Percentiles rank a stretch among this genome's conserved stretches.
These are phyloP conservation scores for Bauhinia variegata DNA, from an alignment of 306 rosid species.

Conservation along the genomic window DNA sequence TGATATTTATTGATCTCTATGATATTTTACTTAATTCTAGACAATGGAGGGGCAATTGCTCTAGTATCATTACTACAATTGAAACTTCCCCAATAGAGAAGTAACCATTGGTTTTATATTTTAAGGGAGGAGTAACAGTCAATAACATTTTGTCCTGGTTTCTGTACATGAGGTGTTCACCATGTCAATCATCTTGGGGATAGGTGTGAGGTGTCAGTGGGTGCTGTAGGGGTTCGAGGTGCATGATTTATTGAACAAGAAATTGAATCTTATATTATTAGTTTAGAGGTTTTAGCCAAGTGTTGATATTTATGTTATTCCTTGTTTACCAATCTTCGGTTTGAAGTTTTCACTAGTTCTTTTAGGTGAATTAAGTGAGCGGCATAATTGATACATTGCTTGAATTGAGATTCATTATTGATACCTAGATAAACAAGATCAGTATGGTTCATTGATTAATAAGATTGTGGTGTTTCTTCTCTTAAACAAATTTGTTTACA, in stretches of 20 bases:
- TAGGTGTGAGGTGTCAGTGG: not conserved
- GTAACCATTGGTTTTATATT: no score
- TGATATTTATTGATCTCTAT: not conserved
- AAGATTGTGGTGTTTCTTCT: not conserved
- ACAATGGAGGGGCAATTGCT: not conserved
- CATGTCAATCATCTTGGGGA: no score
- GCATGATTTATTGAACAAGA: not conserved
- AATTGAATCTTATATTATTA: not conserved
- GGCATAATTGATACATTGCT: no score
- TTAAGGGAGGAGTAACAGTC: not conserved
- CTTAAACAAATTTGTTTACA: not conserved
- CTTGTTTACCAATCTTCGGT: not conserved
- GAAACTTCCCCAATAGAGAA: not conserved
- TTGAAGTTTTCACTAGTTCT: conserved; percentile 2
- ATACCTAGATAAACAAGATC: not conserved
- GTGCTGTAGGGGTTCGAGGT: not conserved
- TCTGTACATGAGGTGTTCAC: not conserved
- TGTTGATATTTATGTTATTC: not conserved
- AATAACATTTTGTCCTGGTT: not conserved
- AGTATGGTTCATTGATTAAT: not conserved
- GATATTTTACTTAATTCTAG: not conserved
- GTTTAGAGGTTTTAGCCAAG: no score
- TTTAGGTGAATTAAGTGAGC: not conserved
- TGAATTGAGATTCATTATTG: no score
- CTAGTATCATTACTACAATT: not conserved